phyloP scores from a whole-genome alignment of 371 early-diverging fungal species.

The Entomophthora muscae region DNA sequence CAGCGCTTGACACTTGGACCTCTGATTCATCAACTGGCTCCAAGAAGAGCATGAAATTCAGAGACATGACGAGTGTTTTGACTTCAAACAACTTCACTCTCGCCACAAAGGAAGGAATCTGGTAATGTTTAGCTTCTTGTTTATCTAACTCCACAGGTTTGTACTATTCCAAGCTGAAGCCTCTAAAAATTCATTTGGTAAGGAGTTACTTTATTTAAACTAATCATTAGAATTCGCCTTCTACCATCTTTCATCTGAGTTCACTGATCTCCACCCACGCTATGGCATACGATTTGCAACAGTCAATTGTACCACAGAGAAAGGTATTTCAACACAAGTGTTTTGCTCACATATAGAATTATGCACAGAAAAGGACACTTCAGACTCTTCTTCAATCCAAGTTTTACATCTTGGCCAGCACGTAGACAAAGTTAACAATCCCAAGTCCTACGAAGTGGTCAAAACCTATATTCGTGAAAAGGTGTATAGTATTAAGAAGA shows the following conservation, averaged over 20 bases:
- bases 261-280: not conserved
- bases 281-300: constrained; percentile 1
- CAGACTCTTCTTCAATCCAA: not conserved
- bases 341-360: not conserved
- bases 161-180: no score
- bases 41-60: not conserved
- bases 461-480: not conserved
- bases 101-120: not conserved
- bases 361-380: not conserved
- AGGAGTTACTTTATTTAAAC: no score
- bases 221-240: no score
- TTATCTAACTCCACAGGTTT: no score
- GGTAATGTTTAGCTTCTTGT: not conserved
- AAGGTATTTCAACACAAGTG: not conserved
- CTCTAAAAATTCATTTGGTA: no score
- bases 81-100: not conserved
- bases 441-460: not conserved
- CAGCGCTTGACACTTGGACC: not conserved
- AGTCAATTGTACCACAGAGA: not conserved
- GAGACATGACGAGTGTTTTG: not conserved
- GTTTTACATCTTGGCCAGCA: not conserved
- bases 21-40: not conserved
- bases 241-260: not conserved
- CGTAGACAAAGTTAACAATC: not conserved
- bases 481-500: not conserved